phyloP scores from a whole-genome alignment of 192 early-diverging fungal genomes.

The Coemansia sp. region DNA sequence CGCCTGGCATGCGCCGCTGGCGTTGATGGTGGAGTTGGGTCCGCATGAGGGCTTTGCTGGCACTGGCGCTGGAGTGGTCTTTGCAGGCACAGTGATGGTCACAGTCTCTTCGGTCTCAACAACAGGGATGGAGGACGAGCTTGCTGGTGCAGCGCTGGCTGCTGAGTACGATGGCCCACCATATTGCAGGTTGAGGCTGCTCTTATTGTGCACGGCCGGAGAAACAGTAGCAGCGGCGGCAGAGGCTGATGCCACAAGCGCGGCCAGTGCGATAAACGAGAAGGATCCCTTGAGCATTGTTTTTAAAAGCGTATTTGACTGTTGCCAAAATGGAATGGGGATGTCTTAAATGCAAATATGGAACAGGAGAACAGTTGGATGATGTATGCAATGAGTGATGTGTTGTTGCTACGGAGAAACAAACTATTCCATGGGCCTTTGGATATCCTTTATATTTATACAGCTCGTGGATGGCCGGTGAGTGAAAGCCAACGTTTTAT shows the following conservation, averaged over 20 bases:
- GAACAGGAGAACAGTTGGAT: not conserved
- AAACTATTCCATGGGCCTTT: too few species aligned
- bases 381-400: not conserved
- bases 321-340: not conserved
- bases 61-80: too few species aligned
- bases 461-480: too few species aligned
- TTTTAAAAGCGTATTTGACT: not conserved
- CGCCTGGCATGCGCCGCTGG: too few species aligned
- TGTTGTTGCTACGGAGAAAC: not conserved
- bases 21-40: too few species aligned
- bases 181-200: not conserved
- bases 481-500: too few species aligned
- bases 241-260: constrained; percentile 1
- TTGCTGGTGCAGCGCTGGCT: not conserved
- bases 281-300: constrained; percentile 16
- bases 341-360: too few species aligned
- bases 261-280: constrained; percentile 9
- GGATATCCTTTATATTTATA: too few species aligned
- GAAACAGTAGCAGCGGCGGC: not conserved
- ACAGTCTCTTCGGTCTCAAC: too few species aligned
- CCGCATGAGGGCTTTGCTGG: too few species aligned
- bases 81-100: too few species aligned
- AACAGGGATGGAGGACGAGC: too few species aligned
- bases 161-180: not conserved
- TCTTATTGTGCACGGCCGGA: not conserved